Evolutionary conservation across 495 filamentous ascomycete species (phyloP).

Genomic region (Daldinia concentrica): DNA sequence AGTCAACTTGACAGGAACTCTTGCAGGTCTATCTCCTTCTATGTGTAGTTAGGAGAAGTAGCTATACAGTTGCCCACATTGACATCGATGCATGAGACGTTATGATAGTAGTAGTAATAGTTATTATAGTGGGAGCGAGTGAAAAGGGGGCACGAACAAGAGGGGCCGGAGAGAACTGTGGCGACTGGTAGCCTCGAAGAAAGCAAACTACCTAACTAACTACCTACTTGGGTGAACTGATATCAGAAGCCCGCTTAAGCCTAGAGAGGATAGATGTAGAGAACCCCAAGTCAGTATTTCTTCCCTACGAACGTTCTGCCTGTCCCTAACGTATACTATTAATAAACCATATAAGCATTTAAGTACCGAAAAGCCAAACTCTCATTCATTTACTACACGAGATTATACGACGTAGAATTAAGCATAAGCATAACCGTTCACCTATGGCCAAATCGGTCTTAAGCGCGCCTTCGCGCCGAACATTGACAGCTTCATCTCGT

Average conservation of each 20-base stretch:
- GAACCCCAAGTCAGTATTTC: not conserved
- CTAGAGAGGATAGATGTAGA: not conserved
- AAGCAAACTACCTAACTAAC: not conserved
- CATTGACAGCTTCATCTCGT: slow-evolving; percentile 21
- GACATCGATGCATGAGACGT: not conserved
- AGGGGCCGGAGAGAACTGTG: not conserved
- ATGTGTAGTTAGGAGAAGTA: slow-evolving; percentile 8
- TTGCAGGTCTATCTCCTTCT: slow-evolving; percentile 11
- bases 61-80: not conserved
- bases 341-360: not conserved
- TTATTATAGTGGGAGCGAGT: not conserved
- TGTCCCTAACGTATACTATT: too few relatives aligned
- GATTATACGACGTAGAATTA: slow-evolving; percentile 1
- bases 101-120: not conserved
- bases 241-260: not conserved
- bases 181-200: not conserved
- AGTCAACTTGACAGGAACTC: not conserved
- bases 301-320: not conserved
- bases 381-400: not conserved
- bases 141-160: slow-evolving; percentile 11
- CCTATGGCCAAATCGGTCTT: not conserved
- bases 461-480: not conserved
- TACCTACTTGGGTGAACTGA: slow-evolving; percentile 4
- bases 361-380: not conserved
- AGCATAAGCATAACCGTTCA: slow-evolving; percentile 1